Evolutionary conservation across 441 rosid genomes (phyloP), one percentile per base, ranked within the genome.

Genomic region (Breynia disticha): DNA sequence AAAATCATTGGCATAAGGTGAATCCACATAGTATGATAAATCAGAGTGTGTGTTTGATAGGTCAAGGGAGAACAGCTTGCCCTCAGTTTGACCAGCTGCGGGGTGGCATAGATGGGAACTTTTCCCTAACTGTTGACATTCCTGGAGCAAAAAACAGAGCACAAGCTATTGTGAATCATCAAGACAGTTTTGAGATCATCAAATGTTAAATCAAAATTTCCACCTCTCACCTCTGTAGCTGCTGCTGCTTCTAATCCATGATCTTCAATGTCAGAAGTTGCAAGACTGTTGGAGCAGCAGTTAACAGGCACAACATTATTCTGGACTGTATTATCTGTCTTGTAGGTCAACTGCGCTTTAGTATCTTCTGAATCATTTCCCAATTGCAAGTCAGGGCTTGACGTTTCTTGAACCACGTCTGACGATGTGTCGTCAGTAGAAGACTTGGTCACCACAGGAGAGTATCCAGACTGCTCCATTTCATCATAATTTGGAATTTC

Each of bases 361-460:
- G 59, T 46, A 37, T 59, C 77, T 48, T 76, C 78, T 2, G 76
- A 60, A 56, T 59, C 69, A 22, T 69, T 58, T 28, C 35, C 55
- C 42, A 56, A 63, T 61, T 54, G 73, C 19, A 54, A 55, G 55
- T 44, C 54, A 38, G 81, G 63, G 2, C 70, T 60, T 48, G 70
- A 63, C 3, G 75, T 69, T 74, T 79, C 95, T 57, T 81, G 87
- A 32, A 84, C 72, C 41, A 78, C 46, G 50, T 87, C 95, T 0
- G 87, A 83, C 7, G 90, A 76, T 12, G 73, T 65, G n/a, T 84
- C 85, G 49, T 79, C 86, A 2, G 78, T 82, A 52, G 89, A 81
- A 45, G 73, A 79, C 74, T 76, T 90, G 13, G 71, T 57, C 12
- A 60, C 52, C 48, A 67, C 50, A 16, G 81, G 86, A 52, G 88